phyloP scores from a whole-genome alignment of 2,329 filamentous ascomycete genomes.

The Xylogone sp. region DNA sequence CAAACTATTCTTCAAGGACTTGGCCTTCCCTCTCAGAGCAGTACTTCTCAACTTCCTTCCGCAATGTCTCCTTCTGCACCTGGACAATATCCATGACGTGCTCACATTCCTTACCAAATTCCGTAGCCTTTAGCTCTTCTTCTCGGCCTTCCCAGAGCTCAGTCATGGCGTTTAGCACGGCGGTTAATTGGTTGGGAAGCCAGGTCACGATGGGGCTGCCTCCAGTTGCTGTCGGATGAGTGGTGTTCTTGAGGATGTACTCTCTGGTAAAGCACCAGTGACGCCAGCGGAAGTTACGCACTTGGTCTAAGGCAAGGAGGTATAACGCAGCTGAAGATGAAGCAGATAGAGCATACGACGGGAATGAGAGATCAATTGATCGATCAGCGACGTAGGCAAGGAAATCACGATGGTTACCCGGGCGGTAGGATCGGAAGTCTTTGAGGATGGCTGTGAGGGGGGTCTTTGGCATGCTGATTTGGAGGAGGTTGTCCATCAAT shows the following conservation, averaged over 20 bases:
- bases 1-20: too few relatives aligned
- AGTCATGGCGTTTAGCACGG: conserved; percentile 69
- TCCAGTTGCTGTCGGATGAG: conserved; percentile 74
- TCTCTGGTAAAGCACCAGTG: conserved; percentile 85
- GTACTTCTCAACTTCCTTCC: conserved; percentile 73
- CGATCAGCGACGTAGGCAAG: conserved; percentile 63
- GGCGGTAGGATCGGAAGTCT: conserved; percentile 87
- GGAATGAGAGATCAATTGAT: conserved; percentile 47
- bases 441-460: conserved; percentile 83
- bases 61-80: conserved; percentile 60
- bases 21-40: conserved; percentile 55
- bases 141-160: conserved; percentile 42
- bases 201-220: conserved; percentile 81
- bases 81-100: conserved; percentile 65
- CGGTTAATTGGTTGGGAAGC: conserved; percentile 76
- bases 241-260: conserved; percentile 77
- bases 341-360: conserved; percentile 52
- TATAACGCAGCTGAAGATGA: conserved; percentile 58
- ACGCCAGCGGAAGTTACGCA: conserved; percentile 77
- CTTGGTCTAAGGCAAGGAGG: conserved; percentile 65
- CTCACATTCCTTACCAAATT: conserved; percentile 33
- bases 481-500: conserved; percentile 80
- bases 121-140: conserved; percentile 9
- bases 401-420: conserved; percentile 84
- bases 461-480: conserved; percentile 83